These are phyloP conservation scores for Clitopilus hobsonii DNA, from an alignment of 768 basidiomycete genomes.

Conservation along the genomic window DNA sequence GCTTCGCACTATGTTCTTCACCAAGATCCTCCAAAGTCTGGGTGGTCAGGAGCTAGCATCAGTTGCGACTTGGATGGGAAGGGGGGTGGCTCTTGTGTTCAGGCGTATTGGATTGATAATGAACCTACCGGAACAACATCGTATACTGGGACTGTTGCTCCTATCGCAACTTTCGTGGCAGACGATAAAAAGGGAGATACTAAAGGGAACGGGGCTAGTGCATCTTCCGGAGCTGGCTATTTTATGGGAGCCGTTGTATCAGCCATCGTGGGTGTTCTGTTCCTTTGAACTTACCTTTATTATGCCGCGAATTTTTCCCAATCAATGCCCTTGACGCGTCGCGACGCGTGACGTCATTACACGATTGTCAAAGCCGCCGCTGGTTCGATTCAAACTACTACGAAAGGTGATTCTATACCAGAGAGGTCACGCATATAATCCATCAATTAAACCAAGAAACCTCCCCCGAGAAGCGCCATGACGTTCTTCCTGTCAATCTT, in stretches of 20 bases:
- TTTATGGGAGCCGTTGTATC: neutral
- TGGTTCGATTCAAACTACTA: no score
- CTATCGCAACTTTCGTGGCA: constrained; percentile 1
- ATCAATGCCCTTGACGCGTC: no score
- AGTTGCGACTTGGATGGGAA: constrained; percentile 8
- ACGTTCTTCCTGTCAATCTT: constrained; percentile 42
- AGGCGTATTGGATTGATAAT: constrained; percentile 1
- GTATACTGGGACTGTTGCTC: constrained; percentile 5
- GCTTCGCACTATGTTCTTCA: constrained; percentile 8
- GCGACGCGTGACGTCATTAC: no score
- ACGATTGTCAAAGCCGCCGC: no score
- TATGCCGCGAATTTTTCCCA: no score
- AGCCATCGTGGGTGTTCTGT: neutral
- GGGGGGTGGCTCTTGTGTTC: constrained; percentile 7
- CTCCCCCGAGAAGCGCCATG: constrained; percentile 45
- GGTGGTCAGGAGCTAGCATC: neutral
- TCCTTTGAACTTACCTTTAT: no score
- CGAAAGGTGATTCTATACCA: no score
- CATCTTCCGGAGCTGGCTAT: neutral
- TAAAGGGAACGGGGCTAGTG: neutral
- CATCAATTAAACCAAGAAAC: constrained; percentile 23
- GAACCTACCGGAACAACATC: constrained; percentile 4
- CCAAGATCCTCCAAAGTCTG: neutral
- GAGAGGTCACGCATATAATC: no score
- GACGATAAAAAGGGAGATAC: neutral